Evolutionary conservation across 805 yeast species (phyloP).

Genomic region (Zygoascus bituminiphila): DNA sequence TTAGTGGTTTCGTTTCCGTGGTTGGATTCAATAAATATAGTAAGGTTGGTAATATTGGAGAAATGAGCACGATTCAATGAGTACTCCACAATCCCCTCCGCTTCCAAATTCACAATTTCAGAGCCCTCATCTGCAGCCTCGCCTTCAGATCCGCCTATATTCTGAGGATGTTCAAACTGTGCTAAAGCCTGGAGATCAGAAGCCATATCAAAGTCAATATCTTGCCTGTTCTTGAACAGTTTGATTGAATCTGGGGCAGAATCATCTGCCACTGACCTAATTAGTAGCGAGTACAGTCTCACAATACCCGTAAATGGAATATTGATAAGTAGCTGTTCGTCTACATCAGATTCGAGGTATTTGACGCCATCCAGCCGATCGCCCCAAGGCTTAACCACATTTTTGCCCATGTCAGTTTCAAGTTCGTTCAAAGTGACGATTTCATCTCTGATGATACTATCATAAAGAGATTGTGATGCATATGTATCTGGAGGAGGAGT

Average conservation of each 20-base stretch:
- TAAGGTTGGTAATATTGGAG: slow-evolving; percentile 57
- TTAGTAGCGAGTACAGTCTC: slow-evolving; percentile 61
- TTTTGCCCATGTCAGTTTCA: slow-evolving; percentile 42
- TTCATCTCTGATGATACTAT: slow-evolving; percentile 50
- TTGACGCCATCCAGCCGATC: slow-evolving; percentile 40
- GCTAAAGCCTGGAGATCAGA: slow-evolving; percentile 41
- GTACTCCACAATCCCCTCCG: slow-evolving; percentile 65
- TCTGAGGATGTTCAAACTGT: slow-evolving; percentile 53
- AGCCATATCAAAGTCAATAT: slow-evolving; percentile 66
- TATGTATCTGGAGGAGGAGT: slow-evolving; percentile 31
- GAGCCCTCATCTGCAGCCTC: slow-evolving; percentile 9
- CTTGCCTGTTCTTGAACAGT: slow-evolving; percentile 60
- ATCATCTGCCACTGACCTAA: slow-evolving; percentile 55
- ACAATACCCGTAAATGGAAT: slow-evolving; percentile 76
- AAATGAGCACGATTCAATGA: slow-evolving; percentile 67
- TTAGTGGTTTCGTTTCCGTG: slow-evolving; percentile 51
- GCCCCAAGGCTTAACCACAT: slow-evolving; percentile 46
- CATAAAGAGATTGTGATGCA: slow-evolving; percentile 51
- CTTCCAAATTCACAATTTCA: slow-evolving; percentile 25
- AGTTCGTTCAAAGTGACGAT: slow-evolving; percentile 57
- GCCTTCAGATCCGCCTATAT: slow-evolving; percentile 35
- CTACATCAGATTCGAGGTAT: slow-evolving; percentile 61
- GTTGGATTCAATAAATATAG: slow-evolving; percentile 60
- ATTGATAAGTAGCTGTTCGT: slow-evolving; percentile 65
- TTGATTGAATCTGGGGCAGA: slow-evolving; percentile 64